A percentile compares a stretch with the other conserved stretches of the same genome.
phyloP scores from a whole-genome alignment of 768 basidiomycete species.

The Phaffia tasmanica region DNA sequence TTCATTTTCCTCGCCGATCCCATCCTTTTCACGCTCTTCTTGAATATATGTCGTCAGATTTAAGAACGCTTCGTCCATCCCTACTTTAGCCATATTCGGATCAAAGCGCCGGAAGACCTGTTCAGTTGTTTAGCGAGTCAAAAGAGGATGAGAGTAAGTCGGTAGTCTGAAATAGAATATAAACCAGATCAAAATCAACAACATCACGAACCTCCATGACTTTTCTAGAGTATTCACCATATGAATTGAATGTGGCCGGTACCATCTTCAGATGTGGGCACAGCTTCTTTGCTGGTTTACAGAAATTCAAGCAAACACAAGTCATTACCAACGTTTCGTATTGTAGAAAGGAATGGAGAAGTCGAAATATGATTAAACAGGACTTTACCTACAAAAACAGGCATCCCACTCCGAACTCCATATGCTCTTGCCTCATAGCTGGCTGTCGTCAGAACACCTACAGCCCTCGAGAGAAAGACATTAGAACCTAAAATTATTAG shows the following conservation, averaged over 20 bases:
- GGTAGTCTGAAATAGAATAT: constrained; percentile 25
- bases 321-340: not conserved
- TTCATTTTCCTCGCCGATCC: no score
- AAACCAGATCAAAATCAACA: constrained; percentile 32
- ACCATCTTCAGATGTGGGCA: constrained; percentile 62
- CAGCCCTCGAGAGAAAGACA: constrained; percentile 36
- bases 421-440: constrained; percentile 75
- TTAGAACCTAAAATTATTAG: no score
- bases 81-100: constrained; percentile 59
- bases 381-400: constrained; percentile 44
- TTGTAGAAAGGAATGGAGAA: not conserved
- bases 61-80: constrained; percentile 82
- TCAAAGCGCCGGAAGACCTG: constrained; percentile 39
- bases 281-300: constrained; percentile 67
- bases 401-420: constrained; percentile 89
- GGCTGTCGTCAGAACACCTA: constrained; percentile 73
- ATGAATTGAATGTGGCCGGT: constrained; percentile 32
- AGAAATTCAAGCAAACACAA: constrained; percentile 51
- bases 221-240: constrained; percentile 31
- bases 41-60: constrained; percentile 48
- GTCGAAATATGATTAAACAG: not conserved
- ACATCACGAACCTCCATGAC: constrained; percentile 7
- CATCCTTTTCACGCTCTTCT: no score
- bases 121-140: not conserved
- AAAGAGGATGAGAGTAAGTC: not conserved